Conservation (phyloP, 2,329 filamentous ascomycete species). For the Alternaria conjuncta region DNA sequence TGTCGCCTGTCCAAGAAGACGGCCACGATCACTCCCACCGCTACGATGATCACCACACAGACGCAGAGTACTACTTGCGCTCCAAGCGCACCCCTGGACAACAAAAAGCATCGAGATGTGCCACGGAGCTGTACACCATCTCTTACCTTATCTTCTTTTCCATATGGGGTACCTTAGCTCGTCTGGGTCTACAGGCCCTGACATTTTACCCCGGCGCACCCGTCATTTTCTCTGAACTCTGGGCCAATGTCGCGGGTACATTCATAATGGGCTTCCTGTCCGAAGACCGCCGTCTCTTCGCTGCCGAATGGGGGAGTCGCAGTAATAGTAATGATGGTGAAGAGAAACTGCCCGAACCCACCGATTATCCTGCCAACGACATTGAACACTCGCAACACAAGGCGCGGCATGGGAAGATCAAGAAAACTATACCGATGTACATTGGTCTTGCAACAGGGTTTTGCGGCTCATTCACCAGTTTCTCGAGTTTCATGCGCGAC, state of each 20-base stretch:
- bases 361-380: background rate
- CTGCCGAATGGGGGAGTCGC: constrained; percentile 66
- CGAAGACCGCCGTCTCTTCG: constrained; percentile 79
- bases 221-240: constrained; percentile 75
- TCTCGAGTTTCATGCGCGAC: constrained; percentile 85
- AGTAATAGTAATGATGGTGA: constrained; percentile 9
- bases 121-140: constrained; percentile 64
- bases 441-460: constrained; percentile 86
- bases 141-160: constrained; percentile 88
- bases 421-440: constrained; percentile 88
- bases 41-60: background rate
- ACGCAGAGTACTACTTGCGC: constrained; percentile 14
- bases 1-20: constrained; percentile 14
- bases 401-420: constrained; percentile 58
- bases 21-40: background rate
- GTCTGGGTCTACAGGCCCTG: constrained; percentile 79
- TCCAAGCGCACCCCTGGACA: constrained; percentile 19
- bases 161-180: constrained; percentile 80
- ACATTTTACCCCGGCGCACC: constrained; percentile 81
- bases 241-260: constrained; percentile 86
- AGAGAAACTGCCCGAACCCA: constrained; percentile 26
- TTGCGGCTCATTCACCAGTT: constrained; percentile 88
- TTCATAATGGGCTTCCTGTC: constrained; percentile 84
- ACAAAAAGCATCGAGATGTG: constrained; percentile 31
- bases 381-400: constrained; percentile 14